These are phyloP conservation scores for Vicia sativa DNA, from an alignment of 306 rosid genomes.

Conservation along the genomic window DNA sequence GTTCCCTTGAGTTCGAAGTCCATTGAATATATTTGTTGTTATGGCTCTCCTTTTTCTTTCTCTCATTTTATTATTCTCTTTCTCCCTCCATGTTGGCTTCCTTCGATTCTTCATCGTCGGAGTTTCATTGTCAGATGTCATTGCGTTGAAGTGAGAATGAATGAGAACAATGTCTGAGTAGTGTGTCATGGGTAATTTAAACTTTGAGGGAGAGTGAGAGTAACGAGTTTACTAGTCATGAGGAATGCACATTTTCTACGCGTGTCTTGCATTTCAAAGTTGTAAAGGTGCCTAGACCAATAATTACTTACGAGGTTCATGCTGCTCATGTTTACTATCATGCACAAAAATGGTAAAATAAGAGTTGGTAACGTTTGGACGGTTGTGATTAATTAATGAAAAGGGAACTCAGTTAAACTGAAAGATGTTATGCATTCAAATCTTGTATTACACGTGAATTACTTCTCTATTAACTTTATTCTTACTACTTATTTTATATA, in stretches of 20 bases:
- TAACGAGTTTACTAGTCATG: constrained; percentile 45
- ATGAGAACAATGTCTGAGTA: neutral
- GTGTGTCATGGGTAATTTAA: constrained; percentile 47
- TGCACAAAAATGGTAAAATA: neutral
- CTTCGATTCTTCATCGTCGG: constrained; percentile 62
- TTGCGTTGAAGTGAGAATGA: constrained; percentile 16
- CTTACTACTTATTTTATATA: constrained; percentile 20
- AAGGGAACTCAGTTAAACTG: neutral
- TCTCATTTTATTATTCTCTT: constrained; percentile 82
- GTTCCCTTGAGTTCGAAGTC: constrained; percentile 86
- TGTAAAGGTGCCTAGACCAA: neutral
- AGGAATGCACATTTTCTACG: constrained; percentile 51
- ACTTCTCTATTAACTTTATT: constrained; percentile 47
- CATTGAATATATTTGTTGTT: constrained; percentile 73
- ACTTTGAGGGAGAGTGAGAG: neutral
- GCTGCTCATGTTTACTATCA: neutral
- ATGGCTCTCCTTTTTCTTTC: constrained; percentile 81
- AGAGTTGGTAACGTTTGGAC: neutral
- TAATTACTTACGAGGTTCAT: neutral
- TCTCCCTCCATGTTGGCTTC: constrained; percentile 92
- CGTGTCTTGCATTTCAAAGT: neutral
- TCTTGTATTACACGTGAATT: constrained; percentile 29
- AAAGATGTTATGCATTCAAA: constrained; percentile 42
- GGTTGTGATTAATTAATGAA: constrained; percentile 16
- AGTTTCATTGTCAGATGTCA: constrained; percentile 87